Base-by-base conservation (phyloP, 345 rosid species). In the Noccaea caerulescens region DNA sequence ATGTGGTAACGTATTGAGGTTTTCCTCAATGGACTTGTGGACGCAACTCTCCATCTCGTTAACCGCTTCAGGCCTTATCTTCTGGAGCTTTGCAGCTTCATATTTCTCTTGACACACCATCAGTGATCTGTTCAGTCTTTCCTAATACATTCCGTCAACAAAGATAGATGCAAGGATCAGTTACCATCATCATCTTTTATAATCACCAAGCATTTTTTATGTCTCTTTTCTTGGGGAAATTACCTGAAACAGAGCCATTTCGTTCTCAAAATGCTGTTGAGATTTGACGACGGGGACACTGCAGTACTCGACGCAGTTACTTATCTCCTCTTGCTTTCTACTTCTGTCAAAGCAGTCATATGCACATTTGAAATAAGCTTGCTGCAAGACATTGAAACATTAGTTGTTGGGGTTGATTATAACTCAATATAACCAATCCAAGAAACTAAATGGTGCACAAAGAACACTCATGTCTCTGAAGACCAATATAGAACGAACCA, bases 351-450 rank as follows among this genome's bases (percentile, higher is more conserved):
- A 90, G 90, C 98, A 92, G 63, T 85, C 93, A 12, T 88, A 82
- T 2, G 96, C 98, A 73, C 96, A 93, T 54, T 85, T 93, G 92
- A 93, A 90, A 76, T 90, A 93, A 4, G 97, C 96, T 93, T 87
- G 90, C 98, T 88, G 96, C 84, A 82, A 63, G 37, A 59, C 63
- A 27, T 27, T 8, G 13, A 68, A 54, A 12, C 27, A 57, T 3
- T 27, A 3, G 6, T 71, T 47, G 42, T 43, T 12, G 1, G 9
- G n/a, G 50, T 14, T 60, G n/a, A 37, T 64, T 27, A 64, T 11
- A 45, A 55, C 38, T 39, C 43, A 63, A 11, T 8, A 42, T 4
- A 33, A 5, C 46, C 12, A 53, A 44, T 20, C 51, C 1, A 45
- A 45, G 9, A 9, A 18, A 32, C 44, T 1, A 54, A 69, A 37